Evolutionary conservation across 345 rosid genomes (phyloP), one percentile per base, ranked within the genome.

Genomic region (Cardamine chenopodiifolia): DNA sequence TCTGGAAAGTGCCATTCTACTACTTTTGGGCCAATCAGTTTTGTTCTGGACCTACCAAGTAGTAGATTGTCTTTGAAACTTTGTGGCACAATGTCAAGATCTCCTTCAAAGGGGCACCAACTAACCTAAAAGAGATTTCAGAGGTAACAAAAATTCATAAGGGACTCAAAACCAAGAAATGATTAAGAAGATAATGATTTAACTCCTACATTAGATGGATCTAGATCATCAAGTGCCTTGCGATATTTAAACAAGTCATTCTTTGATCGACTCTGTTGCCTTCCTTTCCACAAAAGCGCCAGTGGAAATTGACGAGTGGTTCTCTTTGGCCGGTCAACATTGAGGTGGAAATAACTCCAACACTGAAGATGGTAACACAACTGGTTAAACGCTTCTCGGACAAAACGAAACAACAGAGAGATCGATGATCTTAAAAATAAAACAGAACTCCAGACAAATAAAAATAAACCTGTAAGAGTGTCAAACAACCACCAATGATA

Each of bases 1-100:
- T 88, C 90, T 48, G 94, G 92, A 29, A 88, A 90, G 83, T 90
- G 94, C 77, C 94, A 85, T 68, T 88, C 92, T 11, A 90, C 93
- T 80, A 88, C 88, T 78, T 88, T 87, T 19, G 89, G 89, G 76
- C 90, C 88, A 61, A 90, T 86, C 71, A 90, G 68, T 86, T 83
- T 88, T 23, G 96, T 88, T 79, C 84, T 88, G 15, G 96, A 90
- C 82, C 96, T 87, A 60, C 93, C 92, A 69, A 90, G 84, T 63
- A 80, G 73, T 74, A 88, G 73, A 68, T 68, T 75, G 54, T 52
- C 74, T 77, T 42, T 68, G 34, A 90, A 75, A 62, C 70, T 72
- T 74, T 85, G 78, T 1, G 93, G 91, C 71, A 88, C 84, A 35
- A 77, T 77, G 73, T 81, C 82, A 66, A 86, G 84, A 78, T 88